Base-by-base conservation (phyloP, 352 stramenopile genomes). In the Pythium myriotylum region DNA sequence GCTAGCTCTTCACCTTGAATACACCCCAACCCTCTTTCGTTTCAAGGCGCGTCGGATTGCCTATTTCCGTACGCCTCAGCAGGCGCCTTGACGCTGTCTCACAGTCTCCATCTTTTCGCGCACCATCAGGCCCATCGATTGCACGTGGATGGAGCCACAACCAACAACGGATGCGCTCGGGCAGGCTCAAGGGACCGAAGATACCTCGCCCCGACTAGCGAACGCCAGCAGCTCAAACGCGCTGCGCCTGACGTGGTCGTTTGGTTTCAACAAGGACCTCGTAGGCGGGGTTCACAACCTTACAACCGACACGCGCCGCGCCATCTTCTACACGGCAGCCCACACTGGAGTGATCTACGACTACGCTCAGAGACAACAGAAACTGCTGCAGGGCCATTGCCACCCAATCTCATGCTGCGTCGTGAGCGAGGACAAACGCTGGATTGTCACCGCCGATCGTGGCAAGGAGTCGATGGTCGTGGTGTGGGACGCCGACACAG, bases 281-380 rank as follows among this genome's bases (percentile, higher is more conserved):
- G 68, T 91, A 7, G 77, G 81, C 39, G 86, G 89, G 47, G 91
- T 97, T n/a, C 87, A 97, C 68, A 97, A 76, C 70, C 70, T 98
- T 35, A 92, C 85, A 22, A 86, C 82, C 5, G 72, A 78, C 32
- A 46, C 47, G 6, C 77, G 81, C 4, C 84, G 84, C 43, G 88
- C 84, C 24, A 63, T 98, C 12, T 97, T 98, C 53, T 97, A 97
- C 65, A 76, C 86, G n/a, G 80, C 91, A 10, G 87, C 92, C 2
- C 91, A 98, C 72, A 96, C 88, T 1, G 92, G 92, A 35, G 78
- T 98, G 42, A 93, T 98, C 59, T 98, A 97, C 65, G 90, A 98
- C 79, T 97, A 95, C 40, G 79, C 82, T 9, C 72, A 80, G 33
- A 80, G 91, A 4, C 89, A 81, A 50, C 92, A 98, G 64, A 76